Conservation (phyloP, 352 stramenopile species). For the Globisporangium ultimum region DNA sequence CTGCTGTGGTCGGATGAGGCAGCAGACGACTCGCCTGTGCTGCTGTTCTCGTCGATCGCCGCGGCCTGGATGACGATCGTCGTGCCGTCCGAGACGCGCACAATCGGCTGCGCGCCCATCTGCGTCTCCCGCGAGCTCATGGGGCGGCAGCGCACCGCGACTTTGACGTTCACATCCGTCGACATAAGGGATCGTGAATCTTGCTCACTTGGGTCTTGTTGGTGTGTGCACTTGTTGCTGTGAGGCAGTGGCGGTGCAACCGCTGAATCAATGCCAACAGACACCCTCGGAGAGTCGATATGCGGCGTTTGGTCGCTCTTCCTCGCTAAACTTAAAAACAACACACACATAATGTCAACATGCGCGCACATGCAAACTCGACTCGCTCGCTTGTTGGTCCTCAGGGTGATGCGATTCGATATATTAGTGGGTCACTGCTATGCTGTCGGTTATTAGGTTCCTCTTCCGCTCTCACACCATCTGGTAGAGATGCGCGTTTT, state of each 20-base stretch:
- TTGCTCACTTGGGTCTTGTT: too few relatives aligned
- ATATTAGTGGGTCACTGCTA: too few relatives aligned
- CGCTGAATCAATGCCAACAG: neutral
- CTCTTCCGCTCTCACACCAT: neutral
- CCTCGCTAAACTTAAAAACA: too few relatives aligned
- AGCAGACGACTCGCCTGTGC: conserved; percentile 2
- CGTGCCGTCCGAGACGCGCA: conserved; percentile 56
- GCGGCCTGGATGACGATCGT: conserved; percentile 53
- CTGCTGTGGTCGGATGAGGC: too few relatives aligned
- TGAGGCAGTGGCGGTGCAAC: neutral
- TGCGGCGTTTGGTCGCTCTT: too few relatives aligned
- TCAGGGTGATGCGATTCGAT: too few relatives aligned
- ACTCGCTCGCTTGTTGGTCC: neutral
- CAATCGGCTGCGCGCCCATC: conserved; percentile 41
- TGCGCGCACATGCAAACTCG: neutral
- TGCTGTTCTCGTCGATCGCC: conserved; percentile 4
- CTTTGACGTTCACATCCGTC: conserved; percentile 87
- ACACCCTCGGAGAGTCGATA: too few relatives aligned
- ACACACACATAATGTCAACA: too few relatives aligned
- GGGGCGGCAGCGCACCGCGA: conserved; percentile 86
- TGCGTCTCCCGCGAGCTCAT: conserved; percentile 81
- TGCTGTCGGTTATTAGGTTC: neutral
- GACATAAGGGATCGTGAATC: conserved; percentile 22
- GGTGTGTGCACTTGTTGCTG: too few relatives aligned
- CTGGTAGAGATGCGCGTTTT: neutral